Evolutionary conservation across 148 eudicot species (phyloP).

Genomic region (Pouteria glomerata): DNA sequence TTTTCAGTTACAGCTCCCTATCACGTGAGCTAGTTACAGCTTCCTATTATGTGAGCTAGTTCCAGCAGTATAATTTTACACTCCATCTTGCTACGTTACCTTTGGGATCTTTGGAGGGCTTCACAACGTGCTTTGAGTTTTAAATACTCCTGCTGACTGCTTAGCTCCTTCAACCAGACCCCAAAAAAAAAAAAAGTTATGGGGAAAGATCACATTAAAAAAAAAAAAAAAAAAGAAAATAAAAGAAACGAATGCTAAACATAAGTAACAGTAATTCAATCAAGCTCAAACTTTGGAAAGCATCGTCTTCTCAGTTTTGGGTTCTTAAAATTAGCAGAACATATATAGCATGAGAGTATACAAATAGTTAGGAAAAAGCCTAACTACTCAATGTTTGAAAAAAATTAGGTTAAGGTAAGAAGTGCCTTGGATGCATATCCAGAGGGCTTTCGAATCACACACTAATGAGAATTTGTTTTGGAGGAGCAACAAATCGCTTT

Average conservation of each 20-base stretch:
- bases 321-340: background rate
- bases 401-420: background rate
- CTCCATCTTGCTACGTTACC: slow-evolving; percentile 37
- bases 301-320: background rate
- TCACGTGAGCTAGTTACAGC: background rate
- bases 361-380: background rate
- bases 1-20: background rate
- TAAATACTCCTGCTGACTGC: slow-evolving; percentile 83
- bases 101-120: slow-evolving; percentile 65
- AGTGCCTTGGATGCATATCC: background rate
- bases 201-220: background rate
- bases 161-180: slow-evolving; percentile 61
- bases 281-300: background rate
- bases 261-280: background rate
- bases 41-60: too few species aligned
- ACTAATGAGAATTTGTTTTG: too few species aligned
- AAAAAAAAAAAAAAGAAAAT: too few species aligned
- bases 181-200: background rate
- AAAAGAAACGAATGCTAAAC: background rate
- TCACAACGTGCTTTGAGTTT: slow-evolving; percentile 80
- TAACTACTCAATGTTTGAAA: background rate
- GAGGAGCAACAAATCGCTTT: too few species aligned
- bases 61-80: too few species aligned
- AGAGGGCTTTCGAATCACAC: too few species aligned
- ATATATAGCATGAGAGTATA: background rate